Base-by-base conservation (phyloP, 257 asterid species). In the Asclepias syriaca region DNA sequence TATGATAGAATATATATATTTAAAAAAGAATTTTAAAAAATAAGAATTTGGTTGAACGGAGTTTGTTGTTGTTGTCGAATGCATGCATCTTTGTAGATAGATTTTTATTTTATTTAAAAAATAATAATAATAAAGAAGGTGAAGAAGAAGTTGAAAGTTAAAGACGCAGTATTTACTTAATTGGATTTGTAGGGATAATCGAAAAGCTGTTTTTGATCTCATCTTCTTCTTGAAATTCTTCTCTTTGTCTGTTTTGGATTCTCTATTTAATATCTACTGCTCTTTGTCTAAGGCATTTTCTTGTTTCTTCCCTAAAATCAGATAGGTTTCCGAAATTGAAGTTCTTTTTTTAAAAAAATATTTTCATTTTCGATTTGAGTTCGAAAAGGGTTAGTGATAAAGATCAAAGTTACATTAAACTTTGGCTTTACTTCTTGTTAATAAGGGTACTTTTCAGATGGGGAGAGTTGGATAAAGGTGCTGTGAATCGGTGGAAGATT, bases 401-500 rank as follows among this genome's bases (percentile, higher is more conserved):
- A 70, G 78, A 72, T 79, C 72, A 60, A 59, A 22, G 66, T 66
- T 80, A 73, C 69, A 50, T 77, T 46, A 72, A 14, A 54, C 76
- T 75, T 77, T 50, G 65, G 75, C 76, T 77, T 80, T 75, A 77
- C 83, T 77, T 72, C 73, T 39, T 69, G 37, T 54, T 59, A 53
- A 43, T 68, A 60, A 75, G 77, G 27, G 66, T 74, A 75, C 40
- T 83, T 68, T 77, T 78, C 64, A 57, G 71, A 64, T 63, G 63
- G 69, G 58, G n/a, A 74, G 74, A 74, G 74, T 74, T 70, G 65
- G 48, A 58, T 37, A 75, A 45, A 70, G 83, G 27, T 66, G 75
- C 69, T 16, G 56, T 45, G 77, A 46, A 67, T 37, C 68, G 53
- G 72, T 73, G 79, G 81, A 83, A 75, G 81, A 73, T 80, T 80